Evolutionary conservation across 164 flowering plant genomes (phyloP), one percentile per base, ranked within the genome.

Genomic region (Umbellularia californica): DNA sequence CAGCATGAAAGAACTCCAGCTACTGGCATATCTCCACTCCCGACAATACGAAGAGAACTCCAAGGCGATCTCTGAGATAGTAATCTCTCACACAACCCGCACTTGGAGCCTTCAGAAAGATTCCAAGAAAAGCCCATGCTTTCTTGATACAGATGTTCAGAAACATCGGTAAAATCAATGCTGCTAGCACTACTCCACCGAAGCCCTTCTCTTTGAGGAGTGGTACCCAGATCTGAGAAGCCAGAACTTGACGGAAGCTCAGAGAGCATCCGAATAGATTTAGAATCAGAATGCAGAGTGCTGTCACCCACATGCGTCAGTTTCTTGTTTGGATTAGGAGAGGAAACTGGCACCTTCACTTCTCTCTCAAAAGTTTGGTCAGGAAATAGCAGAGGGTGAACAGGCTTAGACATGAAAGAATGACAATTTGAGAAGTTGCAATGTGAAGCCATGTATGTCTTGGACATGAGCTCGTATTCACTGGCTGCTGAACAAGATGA

Each of bases 21-120:
- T 58, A 89, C 87, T 0, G 98, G 98, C 96, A 92, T 88, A 82
- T 94, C 98, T 58, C 94, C 92, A 77, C 90, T 86, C 78, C 87
- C 86, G 24, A 92, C 83, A 67, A 94, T 91, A 55, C 91, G 77
- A 30, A 87, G 89, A 71, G 94, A 90, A 76, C 97, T 86, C 94
- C 94, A 92, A 6, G 95, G 98, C 1, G 98, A 94, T 76, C 90
- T 90, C 79, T 92, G 98, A 23, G 90, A 88, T 50, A 94, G 86
- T 69, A 85, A 81, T 74, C 87, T 87, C 33, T 88, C 94, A 76
- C 98, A 94, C 67, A 92, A 74, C 35, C 89, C 88, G 71, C 97
- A 94, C 83, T 80, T 89, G 68, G 77, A 83, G 50, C 78, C 78
- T 68, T 85, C 90, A 64, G 89, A 73, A n/a, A 67, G 73, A 76